phyloP scores from a whole-genome alignment of 208 protist genomes.

The Phytomonas serpens region DNA sequence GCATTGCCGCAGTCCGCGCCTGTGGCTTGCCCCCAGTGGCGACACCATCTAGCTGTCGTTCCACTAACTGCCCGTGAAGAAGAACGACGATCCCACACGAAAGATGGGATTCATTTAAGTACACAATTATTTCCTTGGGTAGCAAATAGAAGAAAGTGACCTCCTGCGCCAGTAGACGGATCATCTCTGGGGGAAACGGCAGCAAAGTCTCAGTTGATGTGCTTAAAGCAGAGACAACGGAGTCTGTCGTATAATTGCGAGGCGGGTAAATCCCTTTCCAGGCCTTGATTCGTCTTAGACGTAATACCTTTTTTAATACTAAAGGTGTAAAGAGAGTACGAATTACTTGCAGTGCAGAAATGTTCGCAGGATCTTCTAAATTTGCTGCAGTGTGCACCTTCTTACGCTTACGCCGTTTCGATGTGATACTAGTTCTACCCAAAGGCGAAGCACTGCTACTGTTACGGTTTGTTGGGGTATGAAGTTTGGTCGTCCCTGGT shows the following conservation, averaged over 20 bases:
- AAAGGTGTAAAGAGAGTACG: constrained; percentile 46
- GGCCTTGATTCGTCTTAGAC: constrained; percentile 22
- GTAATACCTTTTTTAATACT: constrained; percentile 31
- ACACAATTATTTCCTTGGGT: constrained; percentile 58
- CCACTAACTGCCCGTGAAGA: constrained; percentile 64
- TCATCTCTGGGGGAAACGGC: constrained; percentile 50
- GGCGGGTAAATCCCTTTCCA: constrained; percentile 38
- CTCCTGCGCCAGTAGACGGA: constrained; percentile 40
- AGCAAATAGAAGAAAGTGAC: constrained; percentile 43
- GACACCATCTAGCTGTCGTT: constrained; percentile 18
- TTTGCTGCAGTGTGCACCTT: constrained; percentile 15
- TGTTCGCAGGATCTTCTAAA: constrained; percentile 29
- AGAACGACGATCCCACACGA: constrained; percentile 73
- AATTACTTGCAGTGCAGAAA: constrained; percentile 36
- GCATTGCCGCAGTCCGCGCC: constrained; percentile 6
- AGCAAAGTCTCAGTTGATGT: constrained; percentile 44
- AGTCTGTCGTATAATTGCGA: constrained; percentile 47
- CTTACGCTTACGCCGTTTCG: background rate
- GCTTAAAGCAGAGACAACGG: constrained; percentile 51
- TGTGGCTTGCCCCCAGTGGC: background rate
- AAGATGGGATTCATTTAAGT: constrained; percentile 67
- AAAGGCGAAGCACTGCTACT: constrained; percentile 42
- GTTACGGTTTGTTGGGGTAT: constrained; percentile 22
- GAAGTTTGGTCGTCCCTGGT: background rate
- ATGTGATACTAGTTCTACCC: constrained; percentile 12